Percentiles rank a stretch among this genome's conserved stretches.
Evolutionary conservation across 140 eudicot species (phyloP).

Genomic region (Cichorium intybus): DNA sequence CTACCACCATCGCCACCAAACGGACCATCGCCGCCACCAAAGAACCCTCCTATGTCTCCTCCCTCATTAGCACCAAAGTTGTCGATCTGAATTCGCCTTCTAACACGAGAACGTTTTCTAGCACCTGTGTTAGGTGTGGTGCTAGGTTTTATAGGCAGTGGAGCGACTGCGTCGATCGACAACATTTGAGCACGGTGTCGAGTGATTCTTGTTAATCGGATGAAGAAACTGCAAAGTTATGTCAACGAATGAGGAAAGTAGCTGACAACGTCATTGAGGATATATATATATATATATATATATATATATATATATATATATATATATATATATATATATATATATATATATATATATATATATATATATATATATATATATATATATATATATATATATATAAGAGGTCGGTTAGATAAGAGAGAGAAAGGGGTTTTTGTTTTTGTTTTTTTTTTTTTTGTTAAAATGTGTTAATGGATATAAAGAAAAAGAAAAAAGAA

Average conservation of each 20-base stretch:
- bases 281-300: too few species aligned
- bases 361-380: too few species aligned
- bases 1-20: constrained; percentile 29
- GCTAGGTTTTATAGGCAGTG: constrained; percentile 51
- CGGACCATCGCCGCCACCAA: constrained; percentile 44
- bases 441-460: too few species aligned
- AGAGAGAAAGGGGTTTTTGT: too few species aligned
- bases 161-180: constrained; percentile 65
- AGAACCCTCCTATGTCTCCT: constrained; percentile 37
- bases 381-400: too few species aligned
- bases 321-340: too few species aligned
- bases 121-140: constrained; percentile 32
- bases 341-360: too few species aligned
- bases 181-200: constrained; percentile 31
- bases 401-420: too few species aligned
- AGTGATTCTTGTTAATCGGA: constrained; percentile 27
- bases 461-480: too few species aligned
- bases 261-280: too few species aligned
- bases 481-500: too few species aligned
- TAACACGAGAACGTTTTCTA: constrained; percentile 45
- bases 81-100: constrained; percentile 25
- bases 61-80: constrained; percentile 31
- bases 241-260: constrained; percentile 23
- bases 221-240: constrained; percentile 7
- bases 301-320: too few species aligned